Percentiles rank a stretch among this genome's conserved stretches.
These are phyloP conservation scores for Pythium coloratum DNA, from an alignment of 352 stramenopile species.

Conservation along the genomic window DNA sequence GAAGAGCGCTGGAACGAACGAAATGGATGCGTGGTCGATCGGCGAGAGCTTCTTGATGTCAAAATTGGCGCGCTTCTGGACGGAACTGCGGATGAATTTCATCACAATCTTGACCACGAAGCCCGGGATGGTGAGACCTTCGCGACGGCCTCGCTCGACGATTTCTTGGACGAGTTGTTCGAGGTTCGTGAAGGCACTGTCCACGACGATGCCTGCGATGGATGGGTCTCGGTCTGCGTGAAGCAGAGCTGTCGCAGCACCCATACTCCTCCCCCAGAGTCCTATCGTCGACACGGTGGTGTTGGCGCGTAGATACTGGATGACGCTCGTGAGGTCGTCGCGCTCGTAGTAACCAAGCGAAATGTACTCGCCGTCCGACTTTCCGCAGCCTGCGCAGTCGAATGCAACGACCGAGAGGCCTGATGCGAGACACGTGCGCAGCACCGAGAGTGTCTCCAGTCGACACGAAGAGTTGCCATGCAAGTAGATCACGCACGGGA, in stretches of 20 bases:
- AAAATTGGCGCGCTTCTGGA: conserved; percentile 91
- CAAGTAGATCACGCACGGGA: conserved; percentile 96
- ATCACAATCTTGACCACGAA: conserved; percentile 93
- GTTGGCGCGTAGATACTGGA: conserved; percentile 92
- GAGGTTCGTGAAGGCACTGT: conserved; percentile 97
- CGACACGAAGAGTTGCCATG: conserved; percentile 97
- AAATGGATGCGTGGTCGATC: conserved; percentile 89
- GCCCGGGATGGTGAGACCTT: conserved; percentile 91
- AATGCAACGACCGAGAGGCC: conserved; percentile 96
- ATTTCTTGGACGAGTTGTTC: conserved; percentile 96
- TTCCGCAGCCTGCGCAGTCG: conserved; percentile 96
- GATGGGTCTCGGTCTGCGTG: conserved; percentile 96
- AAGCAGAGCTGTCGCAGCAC: conserved; percentile 96
- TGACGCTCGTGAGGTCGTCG: conserved; percentile 86
- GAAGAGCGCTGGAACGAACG: conserved; percentile 97
- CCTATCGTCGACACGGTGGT: conserved; percentile 93
- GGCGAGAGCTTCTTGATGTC: conserved; percentile 79
- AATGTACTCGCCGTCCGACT: conserved; percentile 97
- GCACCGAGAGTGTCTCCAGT: conserved; percentile 93
- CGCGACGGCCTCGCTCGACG: conserved; percentile 93
- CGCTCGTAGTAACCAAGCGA: conserved; percentile 97
- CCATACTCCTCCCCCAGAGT: conserved; percentile 98
- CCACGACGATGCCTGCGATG: conserved; percentile 96
- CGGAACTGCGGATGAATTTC: conserved; percentile 87
- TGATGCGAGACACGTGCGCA: conserved; percentile 86